Base-by-base conservation (phyloP, 805 yeast species). In the Candida mattraensis region DNA sequence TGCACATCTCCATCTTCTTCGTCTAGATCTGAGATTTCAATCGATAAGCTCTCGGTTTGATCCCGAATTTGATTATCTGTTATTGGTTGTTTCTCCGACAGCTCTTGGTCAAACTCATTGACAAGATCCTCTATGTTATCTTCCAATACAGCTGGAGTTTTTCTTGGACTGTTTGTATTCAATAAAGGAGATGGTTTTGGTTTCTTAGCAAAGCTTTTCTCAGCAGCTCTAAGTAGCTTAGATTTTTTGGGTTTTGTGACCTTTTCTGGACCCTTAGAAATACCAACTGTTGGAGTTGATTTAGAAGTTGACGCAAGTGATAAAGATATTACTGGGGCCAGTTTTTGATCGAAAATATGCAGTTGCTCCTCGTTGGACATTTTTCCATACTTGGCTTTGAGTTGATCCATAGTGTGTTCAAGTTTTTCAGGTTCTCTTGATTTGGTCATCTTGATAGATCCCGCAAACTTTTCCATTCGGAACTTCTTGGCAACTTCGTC, bases 361-460 rank as follows among this genome's bases (percentile, higher is more conserved):
- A n/a, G n/a, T n/a, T n/a, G n/a, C n/a, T n/a, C n/a, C n/a, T n/a
- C n/a, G n/a, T n/a, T n/a, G n/a, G n/a, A n/a, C 27, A n/a, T 24
- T 24, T 24, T 11, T 24, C 28, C 13, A 23, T 35, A 30, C 11
- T 30, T 20, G 3, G 19, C n/a, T 18, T 35, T 33, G 19, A 36
- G 23, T 12, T 39, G 37, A 1, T 26, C 18, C 20, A 53, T 18
- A 25, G 44, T 44, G 6, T 19, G 11, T 29, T 44, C 39, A 5
- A 56, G 26, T 25, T 45, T 43, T 5, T 46, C 43, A 3, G 60
- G 58, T 22, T 57, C 58, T 24, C 66, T 42, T 3, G 64, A 56
- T 44, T 60, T 60, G 33, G 40, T 51, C 58, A 61, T 50, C 25
- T 54, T 49, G 18, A 61, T 44, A 9, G 47, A 39, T 2, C 60